These are phyloP conservation scores for Silybum marianum DNA, from an alignment of 129 eudicot species.

Conservation along the genomic window DNA sequence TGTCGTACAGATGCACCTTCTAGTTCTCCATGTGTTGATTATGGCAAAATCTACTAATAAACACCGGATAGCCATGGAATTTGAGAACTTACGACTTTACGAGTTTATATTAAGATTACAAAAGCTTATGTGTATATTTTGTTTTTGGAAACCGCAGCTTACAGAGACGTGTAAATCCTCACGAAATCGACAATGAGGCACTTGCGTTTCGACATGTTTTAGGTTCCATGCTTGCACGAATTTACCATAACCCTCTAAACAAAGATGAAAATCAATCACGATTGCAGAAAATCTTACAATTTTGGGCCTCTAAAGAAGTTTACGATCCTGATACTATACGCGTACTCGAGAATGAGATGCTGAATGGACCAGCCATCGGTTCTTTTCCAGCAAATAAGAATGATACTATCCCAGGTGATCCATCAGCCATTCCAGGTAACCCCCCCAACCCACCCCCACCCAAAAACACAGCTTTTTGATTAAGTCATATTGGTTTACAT, in stretches of 20 bases:
- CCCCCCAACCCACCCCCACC: not conserved
- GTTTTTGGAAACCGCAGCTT: conserved; percentile 60
- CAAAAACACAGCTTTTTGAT: not conserved
- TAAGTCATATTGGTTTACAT: not conserved
- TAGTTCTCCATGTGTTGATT: not conserved
- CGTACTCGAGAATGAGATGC: conserved; percentile 84
- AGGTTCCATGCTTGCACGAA: conserved; percentile 93
- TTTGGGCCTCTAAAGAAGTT: conserved; percentile 98
- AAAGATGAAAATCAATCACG: conserved; percentile 97
- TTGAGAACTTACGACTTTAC: not conserved
- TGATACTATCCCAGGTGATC: conserved; percentile 57
- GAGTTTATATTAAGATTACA: not conserved
- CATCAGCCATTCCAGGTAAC: conserved; percentile 47
- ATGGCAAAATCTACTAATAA: not conserved
- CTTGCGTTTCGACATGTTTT: conserved; percentile 94
- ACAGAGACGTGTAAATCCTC: conserved; percentile 85
- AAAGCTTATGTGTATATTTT: conserved; percentile 23
- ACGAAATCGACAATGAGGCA: conserved; percentile 92
- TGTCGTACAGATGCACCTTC: not conserved
- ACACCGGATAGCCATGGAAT: not conserved
- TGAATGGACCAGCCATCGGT: conserved; percentile 54
- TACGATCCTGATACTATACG: conserved; percentile 87
- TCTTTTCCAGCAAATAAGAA: conserved; percentile 45
- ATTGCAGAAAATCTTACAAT: conserved; percentile 89
- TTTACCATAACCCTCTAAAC: conserved; percentile 84